Conservation (phyloP, 2,329 filamentous ascomycete genomes). For the Venturia oleaginea region DNA sequence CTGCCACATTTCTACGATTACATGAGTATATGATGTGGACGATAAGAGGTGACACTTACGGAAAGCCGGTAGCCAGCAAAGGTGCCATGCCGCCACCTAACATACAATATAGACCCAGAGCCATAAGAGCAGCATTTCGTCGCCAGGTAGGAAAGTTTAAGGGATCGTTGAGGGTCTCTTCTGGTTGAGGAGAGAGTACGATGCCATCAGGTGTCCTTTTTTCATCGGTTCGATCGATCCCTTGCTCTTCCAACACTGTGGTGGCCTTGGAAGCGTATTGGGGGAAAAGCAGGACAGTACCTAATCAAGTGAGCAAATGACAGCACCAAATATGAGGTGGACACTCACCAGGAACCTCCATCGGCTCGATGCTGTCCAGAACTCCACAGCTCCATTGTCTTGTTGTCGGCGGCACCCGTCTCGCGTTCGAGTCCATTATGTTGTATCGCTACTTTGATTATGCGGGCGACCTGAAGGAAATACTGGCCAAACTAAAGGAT, state of each 20-base stretch:
- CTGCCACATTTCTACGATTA: conserved; percentile 43
- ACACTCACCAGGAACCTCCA: background rate
- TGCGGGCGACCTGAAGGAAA: background rate
- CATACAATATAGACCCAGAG: conserved; percentile 86
- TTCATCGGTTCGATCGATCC: background rate
- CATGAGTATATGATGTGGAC: background rate
- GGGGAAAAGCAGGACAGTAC: background rate
- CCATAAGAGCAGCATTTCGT: conserved; percentile 68
- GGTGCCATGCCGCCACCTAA: conserved; percentile 88
- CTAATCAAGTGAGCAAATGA: background rate
- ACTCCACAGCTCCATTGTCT: conserved; percentile 4
- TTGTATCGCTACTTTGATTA: background rate
- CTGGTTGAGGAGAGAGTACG: conserved; percentile 83
- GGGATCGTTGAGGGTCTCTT: conserved; percentile 83
- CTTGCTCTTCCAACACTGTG: background rate
- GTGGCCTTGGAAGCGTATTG: background rate
- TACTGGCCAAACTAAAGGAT: background rate
- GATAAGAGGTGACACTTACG: conserved; percentile 35
- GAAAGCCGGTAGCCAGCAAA: conserved; percentile 81
- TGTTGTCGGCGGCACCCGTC: background rate
- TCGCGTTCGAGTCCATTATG: background rate
- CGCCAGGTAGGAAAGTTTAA: conserved; percentile 84
- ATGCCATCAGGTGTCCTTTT: conserved; percentile 81
- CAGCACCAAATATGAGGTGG: background rate
- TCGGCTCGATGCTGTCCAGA: background rate